Conservation (phyloP, 805 yeast genomes). For the Yarrowia keelungensis region DNA sequence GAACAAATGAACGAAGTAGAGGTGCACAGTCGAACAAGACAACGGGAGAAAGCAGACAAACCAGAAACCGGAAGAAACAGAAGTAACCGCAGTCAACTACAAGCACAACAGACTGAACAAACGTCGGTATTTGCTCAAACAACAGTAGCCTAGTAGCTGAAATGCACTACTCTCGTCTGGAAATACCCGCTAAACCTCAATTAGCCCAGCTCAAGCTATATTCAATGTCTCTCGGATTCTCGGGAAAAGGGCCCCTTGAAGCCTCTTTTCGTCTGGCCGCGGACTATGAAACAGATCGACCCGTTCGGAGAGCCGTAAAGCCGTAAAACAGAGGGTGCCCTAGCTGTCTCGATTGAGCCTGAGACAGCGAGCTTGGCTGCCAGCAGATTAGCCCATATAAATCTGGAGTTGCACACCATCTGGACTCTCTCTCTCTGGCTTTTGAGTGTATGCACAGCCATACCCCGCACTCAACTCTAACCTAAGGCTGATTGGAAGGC, state of each 20-base stretch:
- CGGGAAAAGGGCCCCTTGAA: conserved; percentile 1
- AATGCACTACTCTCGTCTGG: neutral
- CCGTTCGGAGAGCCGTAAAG: neutral
- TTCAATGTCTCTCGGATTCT: neutral
- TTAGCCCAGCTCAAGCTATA: neutral
- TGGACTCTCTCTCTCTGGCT: neutral
- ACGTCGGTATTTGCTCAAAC: too few species aligned
- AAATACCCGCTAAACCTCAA: neutral
- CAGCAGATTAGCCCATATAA: conserved; percentile 16
- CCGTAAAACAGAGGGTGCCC: neutral
- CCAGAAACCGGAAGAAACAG: too few species aligned
- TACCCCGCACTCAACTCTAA: conserved; percentile 34
- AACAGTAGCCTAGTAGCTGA: too few species aligned
- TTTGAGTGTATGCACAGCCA: conserved; percentile 32
- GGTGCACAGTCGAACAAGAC: too few species aligned
- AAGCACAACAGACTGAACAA: too few species aligned
- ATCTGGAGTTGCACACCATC: conserved; percentile 17
- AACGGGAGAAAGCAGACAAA: too few species aligned
- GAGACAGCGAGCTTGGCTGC: conserved; percentile 1
- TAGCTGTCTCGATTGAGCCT: neutral
- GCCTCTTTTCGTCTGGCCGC: neutral
- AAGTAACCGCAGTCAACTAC: too few species aligned
- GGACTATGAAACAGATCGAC: conserved; percentile 10
- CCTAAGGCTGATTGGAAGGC: neutral
- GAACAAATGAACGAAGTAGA: too few species aligned